A percentile compares a stretch with the other conserved stretches of the same genome.
Conservation (phyloP, 163 green algal genomes). For the Trebouxiophyceae sp. region DNA sequence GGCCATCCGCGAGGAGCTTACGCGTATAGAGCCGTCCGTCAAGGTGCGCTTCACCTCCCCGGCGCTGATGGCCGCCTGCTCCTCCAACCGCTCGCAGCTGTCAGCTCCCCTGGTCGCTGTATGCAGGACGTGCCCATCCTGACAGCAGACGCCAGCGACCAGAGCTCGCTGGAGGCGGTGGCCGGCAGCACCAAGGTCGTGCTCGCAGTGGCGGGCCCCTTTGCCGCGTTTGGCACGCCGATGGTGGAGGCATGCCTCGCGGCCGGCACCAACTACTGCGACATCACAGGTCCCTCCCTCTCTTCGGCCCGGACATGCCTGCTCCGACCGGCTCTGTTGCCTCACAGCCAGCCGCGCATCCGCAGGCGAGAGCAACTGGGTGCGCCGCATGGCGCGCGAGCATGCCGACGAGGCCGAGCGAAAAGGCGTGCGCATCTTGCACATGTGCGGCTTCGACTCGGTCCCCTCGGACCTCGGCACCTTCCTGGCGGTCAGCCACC, state of each 20-base stretch:
- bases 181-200: slow-evolving; percentile 49
- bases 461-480: slow-evolving; percentile 78
- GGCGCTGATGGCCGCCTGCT: neutral
- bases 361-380: slow-evolving; percentile 63
- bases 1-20: slow-evolving; percentile 8
- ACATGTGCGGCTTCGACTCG: slow-evolving; percentile 80
- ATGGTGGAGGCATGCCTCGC: slow-evolving; percentile 58
- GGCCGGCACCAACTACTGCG: slow-evolving; percentile 71
- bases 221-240: slow-evolving; percentile 38
- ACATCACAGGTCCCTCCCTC: slow-evolving; percentile 60
- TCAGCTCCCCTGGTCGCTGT: neutral
- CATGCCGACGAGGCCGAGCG: slow-evolving; percentile 44
- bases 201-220: slow-evolving; percentile 67
- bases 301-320: no score
- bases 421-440: slow-evolving; percentile 60
- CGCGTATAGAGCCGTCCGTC: slow-evolving; percentile 1
- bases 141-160: slow-evolving; percentile 54
- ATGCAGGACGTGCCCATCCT: slow-evolving; percentile 57
- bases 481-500: slow-evolving; percentile 50
- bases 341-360: neutral
- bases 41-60: slow-evolving; percentile 3
- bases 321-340: no score
- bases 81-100: neutral
- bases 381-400: slow-evolving; percentile 44
- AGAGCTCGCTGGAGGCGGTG: slow-evolving; percentile 27